Base-by-base conservation (phyloP, 2,329 filamentous ascomycete species). In the Penicillium rolfsii region DNA sequence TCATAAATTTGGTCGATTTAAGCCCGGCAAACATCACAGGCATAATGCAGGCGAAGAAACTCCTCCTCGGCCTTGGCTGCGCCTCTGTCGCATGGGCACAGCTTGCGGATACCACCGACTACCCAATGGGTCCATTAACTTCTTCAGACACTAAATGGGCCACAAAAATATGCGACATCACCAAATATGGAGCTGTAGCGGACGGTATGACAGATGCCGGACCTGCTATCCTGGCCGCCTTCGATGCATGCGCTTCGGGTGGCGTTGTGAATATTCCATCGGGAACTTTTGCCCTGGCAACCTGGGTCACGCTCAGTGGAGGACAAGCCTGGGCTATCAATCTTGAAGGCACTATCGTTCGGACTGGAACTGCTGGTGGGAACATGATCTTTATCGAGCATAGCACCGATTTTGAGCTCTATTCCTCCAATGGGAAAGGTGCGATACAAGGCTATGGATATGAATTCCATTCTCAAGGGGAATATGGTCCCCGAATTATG, bases 361-460 rank as follows among this genome's bases (percentile, higher is more conserved):
- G 58, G 4, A 60, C 58, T 7, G 58, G 58, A 22, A 60, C 58
- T 48, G 36, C 52, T 14, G 38, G 53, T 2, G 58, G 58, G 9
- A 60, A 57, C 16, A 60, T 60, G 53, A 60, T 60, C 19, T 60
- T 33, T 14, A 60, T 60, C n/a, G 58, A 60, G 30, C 58, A 60
- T 36, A 60, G 58, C 36, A 60, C 58, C n/a, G 81, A 84, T 64
- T 80, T 84, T 41, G 82, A 84, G 67, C 65, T 84, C 53, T 83
- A 78, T 56, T 82, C 76, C 3, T 79, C 79, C 16, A 77, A 77
- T 52, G 82, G 82, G 14, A 33, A 46, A 22, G 58, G 58, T 57
- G 81, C 81, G 36, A 74, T 84, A n/a, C 82, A 84, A 68, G 82
- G 80, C 24, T 76, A 80, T 60, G 82, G 82, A 12, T 84, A 80